A percentile compares a stretch with the other conserved stretches of the same genome.
Evolutionary conservation across 2,329 filamentous ascomycete species (phyloP).

Genomic region (Colletotrichum eleusines): DNA sequence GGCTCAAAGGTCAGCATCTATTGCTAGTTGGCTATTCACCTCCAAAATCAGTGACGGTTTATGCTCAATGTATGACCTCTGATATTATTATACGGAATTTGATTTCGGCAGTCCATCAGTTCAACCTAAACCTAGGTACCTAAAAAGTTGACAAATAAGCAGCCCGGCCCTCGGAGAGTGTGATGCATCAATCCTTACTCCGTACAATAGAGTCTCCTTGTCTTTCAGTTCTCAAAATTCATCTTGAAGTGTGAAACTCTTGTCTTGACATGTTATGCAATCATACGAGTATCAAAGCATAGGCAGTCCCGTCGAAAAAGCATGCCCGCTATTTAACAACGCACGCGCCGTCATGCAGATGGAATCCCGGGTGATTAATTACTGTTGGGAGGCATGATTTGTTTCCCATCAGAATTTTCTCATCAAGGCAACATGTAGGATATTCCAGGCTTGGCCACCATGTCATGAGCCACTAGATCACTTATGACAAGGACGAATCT

Average conservation of each 20-base stretch:
- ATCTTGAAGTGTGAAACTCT: too few relatives aligned
- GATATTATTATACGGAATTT: neutral
- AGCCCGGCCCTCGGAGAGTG: too few relatives aligned
- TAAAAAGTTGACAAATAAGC: neutral
- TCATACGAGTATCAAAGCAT: conserved; percentile 28
- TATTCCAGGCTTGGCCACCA: conserved; percentile 3
- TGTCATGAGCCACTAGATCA: conserved; percentile 21
- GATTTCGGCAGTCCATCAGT: too few relatives aligned
- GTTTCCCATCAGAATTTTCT: conserved; percentile 21
- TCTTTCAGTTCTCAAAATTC: too few relatives aligned
- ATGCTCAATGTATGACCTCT: too few relatives aligned
- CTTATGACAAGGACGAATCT: conserved; percentile 20
- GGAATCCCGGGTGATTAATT: neutral
- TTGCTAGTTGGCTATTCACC: too few relatives aligned
- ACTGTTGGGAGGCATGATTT: conserved; percentile 20
- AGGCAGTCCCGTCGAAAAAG: neutral
- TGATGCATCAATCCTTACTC: neutral
- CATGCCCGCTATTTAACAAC: neutral
- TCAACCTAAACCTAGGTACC: neutral
- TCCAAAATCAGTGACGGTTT: too few relatives aligned
- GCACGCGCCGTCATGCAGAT: neutral
- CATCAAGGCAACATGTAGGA: conserved; percentile 18
- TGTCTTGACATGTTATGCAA: too few relatives aligned
- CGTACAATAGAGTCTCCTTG: neutral
- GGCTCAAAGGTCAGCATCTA: too few relatives aligned